These are phyloP conservation scores for Fusarium subtropicale DNA, from an alignment of 2,329 filamentous ascomycete species.

Conservation along the genomic window DNA sequence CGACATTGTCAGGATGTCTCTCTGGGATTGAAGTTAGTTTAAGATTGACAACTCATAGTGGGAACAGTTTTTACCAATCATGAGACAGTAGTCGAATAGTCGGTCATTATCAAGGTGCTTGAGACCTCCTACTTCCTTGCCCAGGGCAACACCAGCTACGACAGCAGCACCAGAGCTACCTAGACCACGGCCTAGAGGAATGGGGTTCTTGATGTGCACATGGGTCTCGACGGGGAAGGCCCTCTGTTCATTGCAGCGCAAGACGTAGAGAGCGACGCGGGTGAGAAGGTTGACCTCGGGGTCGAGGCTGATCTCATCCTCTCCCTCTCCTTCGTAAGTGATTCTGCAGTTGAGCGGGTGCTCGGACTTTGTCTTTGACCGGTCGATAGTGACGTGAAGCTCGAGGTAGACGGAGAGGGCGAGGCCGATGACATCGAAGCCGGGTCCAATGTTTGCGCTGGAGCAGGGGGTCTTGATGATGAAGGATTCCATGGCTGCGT, in stretches of 20 bases:
- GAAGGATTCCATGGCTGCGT: constrained; percentile 67
- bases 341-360: constrained; percentile 85
- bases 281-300: constrained; percentile 94
- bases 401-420: constrained; percentile 95
- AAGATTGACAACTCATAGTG: background rate
- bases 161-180: constrained; percentile 97
- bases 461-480: constrained; percentile 88
- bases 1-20: constrained; percentile 93
- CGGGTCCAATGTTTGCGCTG: constrained; percentile 96
- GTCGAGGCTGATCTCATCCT: constrained; percentile 82
- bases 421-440: constrained; percentile 97
- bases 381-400: constrained; percentile 81
- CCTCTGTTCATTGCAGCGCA: constrained; percentile 89
- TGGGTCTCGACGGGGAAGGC: constrained; percentile 87
- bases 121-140: constrained; percentile 86
- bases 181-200: constrained; percentile 89
- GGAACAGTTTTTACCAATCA: constrained; percentile 77
- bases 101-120: constrained; percentile 79
- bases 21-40: constrained; percentile 59
- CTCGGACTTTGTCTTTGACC: constrained; percentile 63
- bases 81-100: constrained; percentile 94
- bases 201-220: constrained; percentile 95
- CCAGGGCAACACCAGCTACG: constrained; percentile 93
- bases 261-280: constrained; percentile 91
- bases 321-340: constrained; percentile 87